Evolutionary conservation across 257 asterid species (phyloP).

Genomic region (Nicotiana otophora): DNA sequence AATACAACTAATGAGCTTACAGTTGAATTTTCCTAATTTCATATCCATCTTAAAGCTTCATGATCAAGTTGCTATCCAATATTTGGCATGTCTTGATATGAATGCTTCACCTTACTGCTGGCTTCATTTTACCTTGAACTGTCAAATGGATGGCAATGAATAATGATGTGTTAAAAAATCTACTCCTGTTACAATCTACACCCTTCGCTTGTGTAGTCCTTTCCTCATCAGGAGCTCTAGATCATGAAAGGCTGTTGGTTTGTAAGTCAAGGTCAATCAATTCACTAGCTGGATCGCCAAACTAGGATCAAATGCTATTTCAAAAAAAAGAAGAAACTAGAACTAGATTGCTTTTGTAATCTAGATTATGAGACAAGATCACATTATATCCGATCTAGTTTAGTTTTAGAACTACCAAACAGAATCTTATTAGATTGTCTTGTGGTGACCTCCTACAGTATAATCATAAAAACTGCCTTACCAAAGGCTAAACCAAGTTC

Average conservation of each 20-base stretch:
- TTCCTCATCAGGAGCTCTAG: not conserved
- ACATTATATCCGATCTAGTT: not conserved
- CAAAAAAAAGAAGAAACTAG: too few relatives aligned
- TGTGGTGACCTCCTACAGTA: not conserved
- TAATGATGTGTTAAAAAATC: not conserved
- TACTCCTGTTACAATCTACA: not conserved
- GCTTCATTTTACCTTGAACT: not conserved
- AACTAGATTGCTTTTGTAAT: too few relatives aligned
- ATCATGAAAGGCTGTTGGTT: not conserved
- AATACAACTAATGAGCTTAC: not conserved
- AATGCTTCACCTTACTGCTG: not conserved
- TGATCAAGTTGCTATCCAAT: not conserved
- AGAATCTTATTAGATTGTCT: not conserved
- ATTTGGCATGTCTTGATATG: not conserved
- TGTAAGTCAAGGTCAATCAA: not conserved
- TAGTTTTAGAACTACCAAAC: not conserved
- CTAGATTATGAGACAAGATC: too few relatives aligned
- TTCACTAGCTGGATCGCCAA: too few relatives aligned
- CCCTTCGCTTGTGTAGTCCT: not conserved
- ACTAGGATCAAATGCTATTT: too few relatives aligned
- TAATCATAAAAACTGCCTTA: not conserved
- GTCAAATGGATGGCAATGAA: not conserved
- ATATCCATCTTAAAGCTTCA: not conserved
- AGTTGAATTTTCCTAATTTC: not conserved
- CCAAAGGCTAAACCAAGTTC: not conserved